These are phyloP conservation scores for Passalora sequoiae DNA, from an alignment of 2,329 filamentous ascomycete genomes.

Conservation along the genomic window DNA sequence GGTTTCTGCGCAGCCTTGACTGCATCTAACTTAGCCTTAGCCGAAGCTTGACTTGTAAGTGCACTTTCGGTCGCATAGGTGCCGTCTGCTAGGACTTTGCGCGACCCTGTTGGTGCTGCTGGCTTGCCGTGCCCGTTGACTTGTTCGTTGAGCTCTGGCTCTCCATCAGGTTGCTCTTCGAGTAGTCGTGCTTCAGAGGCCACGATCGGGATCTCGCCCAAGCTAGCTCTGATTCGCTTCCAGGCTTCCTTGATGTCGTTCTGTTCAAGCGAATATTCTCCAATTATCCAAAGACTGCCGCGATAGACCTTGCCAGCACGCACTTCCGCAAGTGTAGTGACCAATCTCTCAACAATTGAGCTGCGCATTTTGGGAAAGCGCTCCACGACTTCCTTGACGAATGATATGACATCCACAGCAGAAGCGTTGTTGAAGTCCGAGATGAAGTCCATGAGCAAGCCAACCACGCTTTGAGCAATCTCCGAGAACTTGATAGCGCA, in stretches of 20 bases:
- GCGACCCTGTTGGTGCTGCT: slow-evolving; percentile 71
- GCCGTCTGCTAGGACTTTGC: slow-evolving; percentile 89
- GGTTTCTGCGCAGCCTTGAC: slow-evolving; percentile 97
- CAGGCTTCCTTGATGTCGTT: slow-evolving; percentile 93
- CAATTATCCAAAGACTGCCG: slow-evolving; percentile 94
- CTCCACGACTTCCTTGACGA: slow-evolving; percentile 98
- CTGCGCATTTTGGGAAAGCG: slow-evolving; percentile 88
- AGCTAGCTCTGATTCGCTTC: slow-evolving; percentile 88
- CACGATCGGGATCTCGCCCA: slow-evolving; percentile 95
- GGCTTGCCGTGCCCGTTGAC: slow-evolving; percentile 75
- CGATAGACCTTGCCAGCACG: slow-evolving; percentile 95
- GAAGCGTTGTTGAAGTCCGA: slow-evolving; percentile 96
- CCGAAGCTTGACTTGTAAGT: slow-evolving; percentile 84
- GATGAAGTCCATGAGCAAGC: slow-evolving; percentile 97
- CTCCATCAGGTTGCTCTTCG: slow-evolving; percentile 69
- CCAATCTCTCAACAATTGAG: slow-evolving; percentile 81
- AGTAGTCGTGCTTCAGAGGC: slow-evolving; percentile 88
- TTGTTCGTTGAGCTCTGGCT: slow-evolving; percentile 59
- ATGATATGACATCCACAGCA: slow-evolving; percentile 94
- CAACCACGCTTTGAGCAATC: slow-evolving; percentile 92
- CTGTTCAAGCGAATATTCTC: slow-evolving; percentile 91
- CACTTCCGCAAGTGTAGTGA: slow-evolving; percentile 86
- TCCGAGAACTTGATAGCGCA: slow-evolving; percentile 99
- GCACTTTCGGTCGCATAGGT: slow-evolving; percentile 97
- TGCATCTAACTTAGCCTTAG: slow-evolving; percentile 85